Base-by-base conservation (phyloP, 139 green algal species). In the Yamagishiella unicocca region DNA sequence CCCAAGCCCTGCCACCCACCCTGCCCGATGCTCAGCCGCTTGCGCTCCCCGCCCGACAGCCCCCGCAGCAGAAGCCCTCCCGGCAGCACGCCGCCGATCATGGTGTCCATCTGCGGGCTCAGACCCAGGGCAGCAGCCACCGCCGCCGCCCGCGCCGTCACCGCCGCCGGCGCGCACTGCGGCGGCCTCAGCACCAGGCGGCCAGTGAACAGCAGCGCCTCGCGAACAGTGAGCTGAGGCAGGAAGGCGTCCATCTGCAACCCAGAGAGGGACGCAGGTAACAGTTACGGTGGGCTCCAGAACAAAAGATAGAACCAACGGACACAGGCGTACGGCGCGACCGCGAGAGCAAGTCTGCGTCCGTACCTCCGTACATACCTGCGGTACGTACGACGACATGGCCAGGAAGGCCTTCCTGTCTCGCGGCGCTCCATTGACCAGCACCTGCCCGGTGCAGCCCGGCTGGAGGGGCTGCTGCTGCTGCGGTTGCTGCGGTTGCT, bases 11-110 rank as follows among this genome's bases (percentile, higher is more conserved):
- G 33, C 35, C 40, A 66, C 35, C 85, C 84, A 70, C 91, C 91
- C 37, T 70, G 71, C 0, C 87, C 93, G 31, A 95, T 93, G 53
- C 66, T 88, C 71, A 95, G 89, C 1, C 93, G 82, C 78, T 89
- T 90, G 40, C 87, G 83, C 85, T 95, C 91, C 7, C 93, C 93
- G n/a, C 93, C 93, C 22, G 81, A 91, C 38, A 95, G 79, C 35
- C 93, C 93, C 33, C 93, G 83, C 70, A 95, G 85, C 55, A 88
- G 64, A 82, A 95, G 78, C 35, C 93, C 93, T 0, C 93, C 93
- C 12, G 90, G 87, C 55, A 95, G 79, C 82, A 83, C 68, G 27
- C 93, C 93, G 22, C 93, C 93, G 14, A 95, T 88, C 87, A 93
- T 80, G 4, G 81, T 89, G 74, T 91, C 21, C 38, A 73, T 33